Base-by-base conservation (phyloP, 163 green algal species). In the Scenedesmus sp. region DNA sequence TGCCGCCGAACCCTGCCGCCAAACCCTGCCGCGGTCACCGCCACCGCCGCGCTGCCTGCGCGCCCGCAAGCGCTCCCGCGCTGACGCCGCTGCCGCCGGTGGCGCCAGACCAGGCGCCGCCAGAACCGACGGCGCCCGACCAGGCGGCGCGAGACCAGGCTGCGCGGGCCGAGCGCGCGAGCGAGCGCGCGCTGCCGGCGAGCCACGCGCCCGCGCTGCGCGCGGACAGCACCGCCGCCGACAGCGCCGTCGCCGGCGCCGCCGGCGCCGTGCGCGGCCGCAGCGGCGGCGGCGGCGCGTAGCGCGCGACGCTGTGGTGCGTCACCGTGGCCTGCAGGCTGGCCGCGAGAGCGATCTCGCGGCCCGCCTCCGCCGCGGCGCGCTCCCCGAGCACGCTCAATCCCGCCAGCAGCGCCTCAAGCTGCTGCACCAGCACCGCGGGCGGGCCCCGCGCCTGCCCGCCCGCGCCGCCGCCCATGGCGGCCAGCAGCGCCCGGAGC, bases 341-440 rank as follows among this genome's bases (percentile, higher is more conserved):
- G 20, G 66, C 29, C 10, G 69, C 69, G 31, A 77, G 53, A 18
- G 69, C 67, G 33, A 76, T 31, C 50, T 76, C 67, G 22, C 53
- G 47, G n/a, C 51, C 67, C 9, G 64, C 67, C 9, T 64, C 67
- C 14, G 51, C 39, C n/a, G 29, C 22, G 3, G 14, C 7, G 10
- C 67, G 50, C 34, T 76, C 47, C 11, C 67, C 67, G 33, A 76
- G 53, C 67, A 76, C 50, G 26, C 51, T 65, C 50, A 76, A 28
- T n/a, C 67, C 51, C 36, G 24, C 28, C 31, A 76, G 50, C 50
- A 76, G 22, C 2, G 6, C 50, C 39, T 76, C 67, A 34, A 76
- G 51, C 31, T 76, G 67, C 17, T 64, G 64, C 51, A n/a, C 42
- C 67, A 76, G 31, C 17, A 54, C 50, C 67, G 51, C 20, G 18